Base-by-base conservation (phyloP, 306 rosid genomes). In the Cucumis cinereus region DNA sequence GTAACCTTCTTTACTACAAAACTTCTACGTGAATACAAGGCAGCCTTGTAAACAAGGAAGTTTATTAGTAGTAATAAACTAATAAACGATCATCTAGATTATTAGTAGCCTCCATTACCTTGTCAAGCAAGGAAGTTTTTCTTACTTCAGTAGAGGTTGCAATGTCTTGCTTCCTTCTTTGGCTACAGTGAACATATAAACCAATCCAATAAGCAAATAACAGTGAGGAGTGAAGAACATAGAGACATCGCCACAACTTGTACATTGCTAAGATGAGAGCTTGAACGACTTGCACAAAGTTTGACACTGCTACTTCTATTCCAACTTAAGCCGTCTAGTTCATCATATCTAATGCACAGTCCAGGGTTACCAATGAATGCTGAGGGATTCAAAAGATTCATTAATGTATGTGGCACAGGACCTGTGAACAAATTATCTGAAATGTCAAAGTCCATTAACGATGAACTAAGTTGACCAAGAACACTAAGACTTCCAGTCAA, bases 21-120 rank as follows among this genome's bases (percentile, higher is more conserved):
- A 79, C 75, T 84, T 57, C 77, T 56, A 75, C 82, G 77, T 19
- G 88, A 81, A 66, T 77, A 81, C 28, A 87, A 36, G 19, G 75
- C 40, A 60, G 93, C 97, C 83, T 85, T 89, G 50, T 93, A 93
- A 50, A 93, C 96, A n/a, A n/a, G n/a, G n/a, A n/a, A n/a, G n/a
- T n/a, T n/a, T n/a, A n/a, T n/a, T n/a, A n/a, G n/a, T n/a, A n/a
- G n/a, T n/a, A n/a, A n/a, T n/a, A n/a, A n/a, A n/a, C n/a, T n/a
- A n/a, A n/a, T n/a, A n/a, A n/a, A n/a, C n/a, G n/a, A n/a, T n/a
- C 96, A 68, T 82, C 82, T 10, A 91, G 83, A 64, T 91, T 86
- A 8, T 3, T 84, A 14, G 98, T 91, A 24, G 90, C 96, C 75
- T 87, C 82, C 88, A 89, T 79, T 17, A 87, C 88, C 79, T 47